phyloP scores from a whole-genome alignment of 257 asterid species.

The Galeopsis tetrahit region DNA sequence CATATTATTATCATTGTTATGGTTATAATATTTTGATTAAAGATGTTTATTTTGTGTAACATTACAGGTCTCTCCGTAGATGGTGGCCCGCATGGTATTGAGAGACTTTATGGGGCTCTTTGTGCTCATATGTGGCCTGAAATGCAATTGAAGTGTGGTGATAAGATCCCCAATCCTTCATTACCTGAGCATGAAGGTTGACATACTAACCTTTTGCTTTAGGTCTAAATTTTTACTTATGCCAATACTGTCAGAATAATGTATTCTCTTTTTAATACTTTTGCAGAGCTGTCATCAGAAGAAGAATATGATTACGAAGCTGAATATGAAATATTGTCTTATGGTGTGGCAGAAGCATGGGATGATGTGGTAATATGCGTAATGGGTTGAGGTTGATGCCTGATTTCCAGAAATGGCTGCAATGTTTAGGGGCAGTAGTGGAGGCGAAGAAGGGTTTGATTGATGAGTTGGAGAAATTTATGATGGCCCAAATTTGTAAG shows the following conservation, averaged over 20 bases:
- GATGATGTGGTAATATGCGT: slow-evolving; percentile 64
- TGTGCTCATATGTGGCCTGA: slow-evolving; percentile 98
- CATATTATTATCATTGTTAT: neutral
- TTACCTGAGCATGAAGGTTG: no score
- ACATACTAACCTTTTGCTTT: no score
- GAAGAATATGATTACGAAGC: slow-evolving; percentile 31
- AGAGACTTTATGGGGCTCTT: no score
- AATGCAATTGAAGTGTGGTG: slow-evolving; percentile 88
- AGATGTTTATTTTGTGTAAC: no score
- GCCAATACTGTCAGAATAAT: slow-evolving; percentile 15
- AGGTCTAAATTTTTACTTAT: no score
- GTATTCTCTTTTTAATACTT: slow-evolving; percentile 12
- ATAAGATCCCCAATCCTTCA: no score
- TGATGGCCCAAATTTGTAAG: neutral
- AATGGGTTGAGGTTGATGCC: slow-evolving; percentile 79
- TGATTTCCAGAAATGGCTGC: slow-evolving; percentile 92
- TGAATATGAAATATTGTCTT: slow-evolving; percentile 67
- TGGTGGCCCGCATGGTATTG: no score
- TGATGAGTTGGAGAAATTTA: slow-evolving; percentile 26
- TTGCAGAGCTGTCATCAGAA: slow-evolving; percentile 53
- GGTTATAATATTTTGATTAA: no score
- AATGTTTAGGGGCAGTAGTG: slow-evolving; percentile 86
- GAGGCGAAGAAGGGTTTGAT: slow-evolving; percentile 56
- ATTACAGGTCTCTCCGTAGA: no score
- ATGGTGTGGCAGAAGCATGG: slow-evolving; percentile 81